phyloP scores from a whole-genome alignment of 345 rosid genomes.

The Eutrema japonicum region DNA sequence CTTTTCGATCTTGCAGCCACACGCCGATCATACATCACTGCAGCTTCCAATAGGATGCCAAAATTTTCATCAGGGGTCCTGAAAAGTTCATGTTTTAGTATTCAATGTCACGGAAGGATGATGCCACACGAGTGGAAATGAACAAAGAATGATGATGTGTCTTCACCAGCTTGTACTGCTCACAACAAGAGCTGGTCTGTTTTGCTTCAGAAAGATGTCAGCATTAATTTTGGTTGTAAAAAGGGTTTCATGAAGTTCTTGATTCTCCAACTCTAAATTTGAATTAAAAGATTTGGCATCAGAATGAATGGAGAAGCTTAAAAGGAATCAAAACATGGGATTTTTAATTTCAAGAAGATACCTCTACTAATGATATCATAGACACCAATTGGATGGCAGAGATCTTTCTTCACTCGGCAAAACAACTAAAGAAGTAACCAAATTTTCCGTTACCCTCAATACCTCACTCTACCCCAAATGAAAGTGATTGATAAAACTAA shows the following conservation, averaged over 20 bases:
- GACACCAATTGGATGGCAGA: slow-evolving; percentile 58
- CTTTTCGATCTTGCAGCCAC: slow-evolving; percentile 81
- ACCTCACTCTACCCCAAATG: background rate
- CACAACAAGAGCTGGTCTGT: slow-evolving; percentile 90
- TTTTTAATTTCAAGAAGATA: slow-evolving; percentile 42
- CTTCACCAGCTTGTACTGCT: slow-evolving; percentile 99
- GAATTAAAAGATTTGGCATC: slow-evolving; percentile 25
- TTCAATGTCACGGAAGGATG: slow-evolving; percentile 22
- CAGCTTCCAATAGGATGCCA: slow-evolving; percentile 92
- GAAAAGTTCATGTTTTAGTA: slow-evolving; percentile 37
- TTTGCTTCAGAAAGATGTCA: slow-evolving; percentile 57
- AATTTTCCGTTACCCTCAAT: slow-evolving; percentile 1
- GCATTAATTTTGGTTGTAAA: slow-evolving; percentile 56
- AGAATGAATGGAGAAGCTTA: slow-evolving; percentile 20
- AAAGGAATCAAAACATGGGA: slow-evolving; percentile 22
- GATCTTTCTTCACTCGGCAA: slow-evolving; percentile 66
- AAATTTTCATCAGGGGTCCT: slow-evolving; percentile 99
- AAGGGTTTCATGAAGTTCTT: slow-evolving; percentile 55
- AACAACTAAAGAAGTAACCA: slow-evolving; percentile 61
- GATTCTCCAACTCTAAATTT: slow-evolving; percentile 42
- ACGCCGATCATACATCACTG: slow-evolving; percentile 93
- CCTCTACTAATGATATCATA: slow-evolving; percentile 69
- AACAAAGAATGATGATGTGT: slow-evolving; percentile 30
- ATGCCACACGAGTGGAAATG: slow-evolving; percentile 21
- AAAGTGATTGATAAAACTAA: background rate